Evolutionary conservation across 805 yeast species (phyloP), one percentile per base, ranked within the genome.

Genomic region (Saccharomycopsis schoenii): DNA sequence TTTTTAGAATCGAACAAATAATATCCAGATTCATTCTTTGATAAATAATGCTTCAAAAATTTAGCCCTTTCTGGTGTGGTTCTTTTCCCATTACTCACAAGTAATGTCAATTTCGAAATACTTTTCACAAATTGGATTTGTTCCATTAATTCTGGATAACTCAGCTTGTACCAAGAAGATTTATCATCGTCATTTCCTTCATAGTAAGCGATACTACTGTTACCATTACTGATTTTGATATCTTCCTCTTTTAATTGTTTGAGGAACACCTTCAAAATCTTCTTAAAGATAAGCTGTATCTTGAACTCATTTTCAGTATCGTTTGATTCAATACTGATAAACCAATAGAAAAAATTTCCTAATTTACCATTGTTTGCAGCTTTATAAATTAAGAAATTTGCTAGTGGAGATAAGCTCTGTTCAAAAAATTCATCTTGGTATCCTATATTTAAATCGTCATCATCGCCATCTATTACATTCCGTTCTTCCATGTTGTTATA

Each of bases 341-440:
- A 89, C 98, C 99, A 94, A 71, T 89, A 92, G 63, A 96, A 83
- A 68, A 81, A 89, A 68, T 85, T 91, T 0, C 96, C 94, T 50
- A 96, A 75, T 19, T 80, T 76, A 21, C 81, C 80, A 68, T 86
- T 88, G 19, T 80, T 74, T 1, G 85, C 76, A 0, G 96, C 84
- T 55, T 93, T 77, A 34, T 83, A 83, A 51, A 92, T 85, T 50
- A 94, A 74, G 68, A 93, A 91, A 58, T 83, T 81, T 0, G 89
- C 88, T 58, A 88, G 73, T 0, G 92, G 90, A 0, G 93, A 84
- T 15, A 76, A 67, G 15, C 15, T 17, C 21, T 24, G 52, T 25
- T 47, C 52, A 21, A 47, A 47, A 47, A 47, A 47, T 25, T 47
- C 52, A 21, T 47, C 52, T 14, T 47, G 52, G 21, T 21, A 47